Base-by-base conservation (phyloP, 1,284 basidiomycete genomes). In the Malassezia yamatoensis region DNA sequence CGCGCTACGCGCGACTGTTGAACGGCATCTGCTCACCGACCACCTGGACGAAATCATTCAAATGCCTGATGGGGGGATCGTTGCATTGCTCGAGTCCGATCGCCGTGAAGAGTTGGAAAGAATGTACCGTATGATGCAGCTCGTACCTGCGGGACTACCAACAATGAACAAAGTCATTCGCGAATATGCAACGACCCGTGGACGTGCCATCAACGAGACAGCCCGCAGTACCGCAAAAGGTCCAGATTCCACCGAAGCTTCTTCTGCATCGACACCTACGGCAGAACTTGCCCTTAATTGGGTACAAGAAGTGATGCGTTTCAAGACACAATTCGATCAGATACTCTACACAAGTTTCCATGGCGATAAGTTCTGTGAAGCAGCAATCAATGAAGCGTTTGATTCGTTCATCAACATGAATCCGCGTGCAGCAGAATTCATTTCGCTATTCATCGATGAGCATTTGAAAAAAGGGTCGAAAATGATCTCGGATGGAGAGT, bases 361-460 rank as follows among this genome's bases (percentile, higher is more conserved):
- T 24, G 81, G 78, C 47, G 86, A 96, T 75, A 83, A 85, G 13
- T 73, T 96, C 1, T 68, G 66, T 53, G 90, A 94, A 76, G 85
- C 83, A 52, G 80, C 85, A 13, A 79, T 94, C 55, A 90, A 91
- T 67, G 89, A 94, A 88, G 91, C 90, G 0, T 96, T 96, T 68
- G 85, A 87, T 74, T 82, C 84, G 0, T 94, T 98, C 75, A 84
- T 98, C 74, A 96, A 98, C 76, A 78, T 81, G 37, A 90, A 96
- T 70, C 81, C 83, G 45, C 86, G 88, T 64, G 83, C 89, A 9
- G 85, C 94, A 2, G 94, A 99, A 70, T 98, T 85, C 75, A 88
- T 96, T 48, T 98, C 93, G 2, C 78, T 99, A 54, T 98, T 90
- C 77, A 91, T 99, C 61, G 94, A 98, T 68, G 93, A 99, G 66